phyloP scores from a whole-genome alignment of 2,329 filamentous ascomycete species.

The Xylaria sp. region DNA sequence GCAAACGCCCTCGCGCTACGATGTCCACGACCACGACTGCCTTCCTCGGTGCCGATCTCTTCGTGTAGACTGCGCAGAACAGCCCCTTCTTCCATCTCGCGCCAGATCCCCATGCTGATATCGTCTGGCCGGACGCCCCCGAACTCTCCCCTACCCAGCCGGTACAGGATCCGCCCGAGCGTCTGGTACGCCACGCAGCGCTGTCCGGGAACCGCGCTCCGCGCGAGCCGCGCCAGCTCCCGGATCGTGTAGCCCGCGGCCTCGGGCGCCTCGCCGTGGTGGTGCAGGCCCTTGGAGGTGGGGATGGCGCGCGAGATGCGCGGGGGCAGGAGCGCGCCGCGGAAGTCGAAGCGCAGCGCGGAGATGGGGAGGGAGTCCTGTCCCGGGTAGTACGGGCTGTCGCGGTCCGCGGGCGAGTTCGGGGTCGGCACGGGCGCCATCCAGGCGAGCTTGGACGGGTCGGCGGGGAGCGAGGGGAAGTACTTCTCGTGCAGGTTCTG shows the following conservation, averaged over 20 bases:
- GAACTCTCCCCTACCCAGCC: conserved; percentile 79
- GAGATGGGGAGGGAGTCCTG: conserved; percentile 77
- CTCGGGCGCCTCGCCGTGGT: conserved; percentile 92
- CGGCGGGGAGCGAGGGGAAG: conserved; percentile 87
- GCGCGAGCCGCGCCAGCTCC: conserved; percentile 82
- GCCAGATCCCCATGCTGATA: conserved; percentile 85
- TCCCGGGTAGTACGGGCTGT: conserved; percentile 84
- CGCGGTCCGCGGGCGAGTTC: conserved; percentile 71
- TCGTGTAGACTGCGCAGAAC: conserved; percentile 81
- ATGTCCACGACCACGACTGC: conserved; percentile 75
- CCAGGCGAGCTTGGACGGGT: conserved; percentile 89
- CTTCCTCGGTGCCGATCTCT: conserved; percentile 74
- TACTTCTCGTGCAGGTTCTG: conserved; percentile 88
- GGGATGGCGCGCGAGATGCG: conserved; percentile 78
- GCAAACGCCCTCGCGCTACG: conserved; percentile 85
- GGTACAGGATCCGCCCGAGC: conserved; percentile 83
- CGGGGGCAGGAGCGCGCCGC: conserved; percentile 82
- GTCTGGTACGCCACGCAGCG: conserved; percentile 93
- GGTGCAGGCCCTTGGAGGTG: conserved; percentile 83
- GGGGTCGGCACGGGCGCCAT: conserved; percentile 78
- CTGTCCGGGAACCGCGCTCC: conserved; percentile 86
- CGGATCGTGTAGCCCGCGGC: conserved; percentile 93
- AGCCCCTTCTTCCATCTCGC: conserved; percentile 77
- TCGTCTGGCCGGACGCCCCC: conserved; percentile 73
- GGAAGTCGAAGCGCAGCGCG: conserved; percentile 89